Percentiles rank a stretch among this genome's conserved stretches.
phyloP scores from a whole-genome alignment of 805 yeast genomes.

The Candida dajiaensis region DNA sequence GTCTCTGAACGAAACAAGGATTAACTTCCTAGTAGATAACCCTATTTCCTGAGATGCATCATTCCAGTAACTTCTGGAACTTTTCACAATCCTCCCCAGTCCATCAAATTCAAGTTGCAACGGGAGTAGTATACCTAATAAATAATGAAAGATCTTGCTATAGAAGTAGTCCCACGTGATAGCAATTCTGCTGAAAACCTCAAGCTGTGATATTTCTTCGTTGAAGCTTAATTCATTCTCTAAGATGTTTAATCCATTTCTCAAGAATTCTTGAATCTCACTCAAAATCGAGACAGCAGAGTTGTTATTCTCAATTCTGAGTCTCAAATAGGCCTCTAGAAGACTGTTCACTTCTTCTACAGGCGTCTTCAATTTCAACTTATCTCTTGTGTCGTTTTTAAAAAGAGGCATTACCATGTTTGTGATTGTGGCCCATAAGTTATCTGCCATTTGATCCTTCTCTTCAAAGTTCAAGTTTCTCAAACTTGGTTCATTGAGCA shows the following conservation, averaged over 20 bases:
- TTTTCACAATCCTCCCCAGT: constrained; percentile 22
- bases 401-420: constrained; percentile 41
- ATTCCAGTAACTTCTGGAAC: constrained; percentile 24
- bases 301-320: constrained; percentile 32
- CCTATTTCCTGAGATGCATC: constrained; percentile 18
- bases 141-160: constrained; percentile 47
- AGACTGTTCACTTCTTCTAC: constrained; percentile 52
- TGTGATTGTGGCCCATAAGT: constrained; percentile 43
- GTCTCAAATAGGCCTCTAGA: constrained; percentile 34
- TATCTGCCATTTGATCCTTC: constrained; percentile 37
- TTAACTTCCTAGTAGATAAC: constrained; percentile 33
- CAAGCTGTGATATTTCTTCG: constrained; percentile 21
- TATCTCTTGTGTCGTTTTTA: constrained; percentile 31
- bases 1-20: constrained; percentile 46
- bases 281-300: constrained; percentile 32
- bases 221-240: constrained; percentile 31
- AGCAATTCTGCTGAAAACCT: constrained; percentile 28
- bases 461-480: constrained; percentile 28
- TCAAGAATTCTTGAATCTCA: constrained; percentile 41
- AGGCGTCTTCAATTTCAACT: constrained; percentile 35
- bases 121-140: constrained; percentile 59
- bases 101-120: constrained; percentile 41
- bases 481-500: constrained; percentile 25
- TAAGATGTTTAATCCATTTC: constrained; percentile 36
- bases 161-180: constrained; percentile 54